These are phyloP conservation scores for Garcia nutans DNA, from an alignment of 345 rosid genomes.

Conservation along the genomic window DNA sequence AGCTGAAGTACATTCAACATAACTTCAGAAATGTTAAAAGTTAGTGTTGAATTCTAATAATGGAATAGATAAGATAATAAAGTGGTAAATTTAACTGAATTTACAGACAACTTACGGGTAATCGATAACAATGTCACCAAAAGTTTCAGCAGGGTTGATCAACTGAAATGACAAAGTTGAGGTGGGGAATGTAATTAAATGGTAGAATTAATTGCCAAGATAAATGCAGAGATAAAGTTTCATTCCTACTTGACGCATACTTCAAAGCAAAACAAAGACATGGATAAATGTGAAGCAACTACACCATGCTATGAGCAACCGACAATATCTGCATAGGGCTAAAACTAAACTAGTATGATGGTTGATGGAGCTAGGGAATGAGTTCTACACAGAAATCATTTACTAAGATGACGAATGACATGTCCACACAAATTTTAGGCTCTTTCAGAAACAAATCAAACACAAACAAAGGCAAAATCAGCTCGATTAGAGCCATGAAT, in stretches of 20 bases:
- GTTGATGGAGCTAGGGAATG: too few species aligned
- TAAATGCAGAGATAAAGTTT: neutral
- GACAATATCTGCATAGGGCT: too few species aligned
- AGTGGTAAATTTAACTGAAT: constrained; percentile 13
- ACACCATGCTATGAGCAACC: too few species aligned
- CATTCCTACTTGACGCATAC: neutral
- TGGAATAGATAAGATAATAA: neutral
- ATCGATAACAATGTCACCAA: constrained; percentile 95
- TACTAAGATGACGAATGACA: too few species aligned
- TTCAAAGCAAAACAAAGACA: neutral
- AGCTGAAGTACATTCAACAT: constrained; percentile 94
- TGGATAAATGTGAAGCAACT: too few species aligned
- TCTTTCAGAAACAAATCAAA: too few species aligned
- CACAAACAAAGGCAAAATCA: too few species aligned
- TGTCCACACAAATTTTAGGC: too few species aligned
- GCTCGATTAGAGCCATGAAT: too few species aligned
- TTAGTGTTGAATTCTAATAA: neutral
- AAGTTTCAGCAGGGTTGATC: constrained; percentile 96
- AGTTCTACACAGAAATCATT: too few species aligned
- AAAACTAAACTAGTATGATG: too few species aligned
- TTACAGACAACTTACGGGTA: constrained; percentile 70
- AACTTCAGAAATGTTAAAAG: constrained; percentile 36
- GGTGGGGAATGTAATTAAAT: neutral
- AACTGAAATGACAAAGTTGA: constrained; percentile 41
- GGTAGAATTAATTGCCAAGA: neutral